A percentile compares a stretch with the other conserved stretches of the same genome.
These are phyloP conservation scores for Ormosia semicastrata DNA, from an alignment of 306 rosid species.

Conservation along the genomic window DNA sequence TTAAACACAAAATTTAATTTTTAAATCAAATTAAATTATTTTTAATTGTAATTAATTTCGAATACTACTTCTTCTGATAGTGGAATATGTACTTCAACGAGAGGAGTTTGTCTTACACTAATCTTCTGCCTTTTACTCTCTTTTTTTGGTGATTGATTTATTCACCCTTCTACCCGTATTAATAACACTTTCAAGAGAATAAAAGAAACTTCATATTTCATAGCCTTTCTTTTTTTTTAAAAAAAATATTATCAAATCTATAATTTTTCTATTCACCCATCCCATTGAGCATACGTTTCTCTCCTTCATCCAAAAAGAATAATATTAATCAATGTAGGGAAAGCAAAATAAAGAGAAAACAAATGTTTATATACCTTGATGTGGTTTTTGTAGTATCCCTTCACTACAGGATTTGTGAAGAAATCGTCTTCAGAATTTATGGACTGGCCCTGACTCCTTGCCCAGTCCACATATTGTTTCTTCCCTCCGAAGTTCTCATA, in stretches of 20 bases:
- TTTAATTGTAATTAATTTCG: too few relatives aligned
- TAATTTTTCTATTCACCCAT: background rate
- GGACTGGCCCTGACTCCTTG: slow-evolving; percentile 72
- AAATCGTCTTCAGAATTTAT: slow-evolving; percentile 78
- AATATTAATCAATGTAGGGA: background rate
- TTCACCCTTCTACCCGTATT: background rate
- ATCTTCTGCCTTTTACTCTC: background rate
- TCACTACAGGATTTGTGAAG: slow-evolving; percentile 62
- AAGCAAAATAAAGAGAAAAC: background rate
- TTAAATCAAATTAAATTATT: too few relatives aligned
- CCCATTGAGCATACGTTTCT: background rate
- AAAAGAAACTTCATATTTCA: background rate
- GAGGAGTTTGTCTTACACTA: background rate
- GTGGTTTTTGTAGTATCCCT: slow-evolving; percentile 82
- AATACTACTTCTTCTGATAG: too few relatives aligned
- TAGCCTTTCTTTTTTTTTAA: background rate
- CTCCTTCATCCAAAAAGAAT: background rate
- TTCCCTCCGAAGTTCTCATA: slow-evolving; percentile 77
- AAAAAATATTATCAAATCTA: background rate
- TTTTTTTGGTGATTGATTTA: background rate
- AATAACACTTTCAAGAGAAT: background rate
- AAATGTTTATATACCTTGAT: slow-evolving; percentile 48
- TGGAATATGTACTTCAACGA: background rate
- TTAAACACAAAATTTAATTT: too few relatives aligned
- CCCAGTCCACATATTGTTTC: slow-evolving; percentile 95